These are phyloP conservation scores for Ceratocystis destructans DNA, from an alignment of 2,329 filamentous ascomycete species.

Conservation along the genomic window DNA sequence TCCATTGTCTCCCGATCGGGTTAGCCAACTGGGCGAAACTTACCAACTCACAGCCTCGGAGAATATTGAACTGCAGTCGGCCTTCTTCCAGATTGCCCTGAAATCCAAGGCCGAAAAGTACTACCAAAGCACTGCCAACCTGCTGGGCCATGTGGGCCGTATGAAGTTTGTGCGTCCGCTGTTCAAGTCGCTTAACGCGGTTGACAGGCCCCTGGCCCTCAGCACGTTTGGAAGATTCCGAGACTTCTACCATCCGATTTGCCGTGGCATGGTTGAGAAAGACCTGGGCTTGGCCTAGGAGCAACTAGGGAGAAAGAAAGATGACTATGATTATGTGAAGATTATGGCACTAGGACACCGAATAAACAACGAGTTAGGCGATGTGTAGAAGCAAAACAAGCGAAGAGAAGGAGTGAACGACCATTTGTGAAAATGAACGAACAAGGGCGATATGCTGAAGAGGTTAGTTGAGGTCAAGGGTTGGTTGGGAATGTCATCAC, in stretches of 20 bases:
- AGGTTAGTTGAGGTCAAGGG: no score
- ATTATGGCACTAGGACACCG: neutral
- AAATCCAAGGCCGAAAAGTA: conserved; percentile 55
- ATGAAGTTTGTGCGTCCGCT: conserved; percentile 96
- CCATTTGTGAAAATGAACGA: no score
- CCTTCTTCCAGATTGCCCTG: conserved; percentile 70
- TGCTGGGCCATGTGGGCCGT: conserved; percentile 69
- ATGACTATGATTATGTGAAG: neutral
- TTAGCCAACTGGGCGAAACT: conserved; percentile 55
- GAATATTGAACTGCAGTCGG: conserved; percentile 73
- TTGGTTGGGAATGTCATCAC: neutral
- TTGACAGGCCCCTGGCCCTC: conserved; percentile 60
- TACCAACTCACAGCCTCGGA: conserved; percentile 63
- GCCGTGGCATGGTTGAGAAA: conserved; percentile 73
- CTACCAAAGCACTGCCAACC: conserved; percentile 55
- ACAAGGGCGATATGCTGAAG: no score
- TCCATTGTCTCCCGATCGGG: conserved; percentile 49
- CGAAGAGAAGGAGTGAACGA: neutral
- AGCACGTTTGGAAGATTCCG: conserved; percentile 75
- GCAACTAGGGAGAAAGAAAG: neutral
- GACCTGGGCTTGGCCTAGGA: conserved; percentile 37
- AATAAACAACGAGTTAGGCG: neutral
- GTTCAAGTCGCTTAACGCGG: conserved; percentile 60
- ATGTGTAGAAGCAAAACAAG: neutral
- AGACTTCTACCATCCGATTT: conserved; percentile 94